phyloP scores from a whole-genome alignment of 768 basidiomycete genomes.

The Hygrocybe coccinea region DNA sequence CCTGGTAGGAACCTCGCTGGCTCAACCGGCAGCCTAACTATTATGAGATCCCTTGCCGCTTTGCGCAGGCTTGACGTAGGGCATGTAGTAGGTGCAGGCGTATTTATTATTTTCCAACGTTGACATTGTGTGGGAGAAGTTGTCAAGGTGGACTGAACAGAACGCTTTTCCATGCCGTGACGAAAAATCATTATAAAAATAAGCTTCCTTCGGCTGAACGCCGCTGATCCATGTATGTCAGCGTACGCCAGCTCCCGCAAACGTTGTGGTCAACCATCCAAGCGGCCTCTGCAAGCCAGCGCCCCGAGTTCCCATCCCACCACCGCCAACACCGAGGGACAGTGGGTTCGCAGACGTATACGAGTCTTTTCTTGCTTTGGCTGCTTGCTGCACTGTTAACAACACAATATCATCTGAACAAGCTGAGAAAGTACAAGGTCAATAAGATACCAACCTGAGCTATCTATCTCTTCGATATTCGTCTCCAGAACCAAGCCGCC shows the following conservation, averaged over 20 bases:
- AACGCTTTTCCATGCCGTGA: no score
- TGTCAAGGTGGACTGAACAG: no score
- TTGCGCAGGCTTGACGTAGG: neutral
- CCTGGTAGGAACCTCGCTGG: slow-evolving; percentile 8
- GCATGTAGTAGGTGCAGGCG: no score
- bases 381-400: slow-evolving; percentile 58
- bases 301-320: slow-evolving; percentile 57
- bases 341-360: slow-evolving; percentile 80
- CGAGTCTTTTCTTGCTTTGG: slow-evolving; percentile 71
- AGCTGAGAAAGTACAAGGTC: slow-evolving; percentile 3
- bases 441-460: slow-evolving; percentile 47
- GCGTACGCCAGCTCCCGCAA: slow-evolving; percentile 47
- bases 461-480: slow-evolving; percentile 80
- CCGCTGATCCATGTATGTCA: neutral
- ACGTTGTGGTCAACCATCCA: slow-evolving; percentile 72
- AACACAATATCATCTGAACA: slow-evolving; percentile 1
- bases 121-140: no score
- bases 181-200: no score
- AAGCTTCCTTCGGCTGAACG: no score
- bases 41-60: no score
- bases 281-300: slow-evolving; percentile 64
- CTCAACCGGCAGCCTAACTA: neutral
- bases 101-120: no score
- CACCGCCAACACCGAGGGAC: slow-evolving; percentile 56
- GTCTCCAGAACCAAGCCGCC: slow-evolving; percentile 96